These are phyloP conservation scores for Saprolegnia parasitica DNA, from an alignment of 352 stramenopile species.

Conservation along the genomic window DNA sequence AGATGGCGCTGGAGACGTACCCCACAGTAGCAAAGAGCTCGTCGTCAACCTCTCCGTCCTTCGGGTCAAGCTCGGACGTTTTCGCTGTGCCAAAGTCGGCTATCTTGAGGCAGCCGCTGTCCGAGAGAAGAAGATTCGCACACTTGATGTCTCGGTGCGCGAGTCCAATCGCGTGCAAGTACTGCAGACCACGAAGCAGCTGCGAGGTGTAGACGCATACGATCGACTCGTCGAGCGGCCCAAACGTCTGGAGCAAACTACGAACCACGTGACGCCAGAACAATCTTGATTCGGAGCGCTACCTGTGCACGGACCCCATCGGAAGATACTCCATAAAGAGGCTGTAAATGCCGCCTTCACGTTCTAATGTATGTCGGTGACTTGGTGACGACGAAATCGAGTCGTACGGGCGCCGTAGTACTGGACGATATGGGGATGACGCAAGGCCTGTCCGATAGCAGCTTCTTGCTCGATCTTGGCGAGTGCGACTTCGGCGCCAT, in stretches of 20 bases:
- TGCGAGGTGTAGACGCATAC: constrained; percentile 53
- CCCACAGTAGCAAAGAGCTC: constrained; percentile 25
- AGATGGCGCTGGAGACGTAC: constrained; percentile 21
- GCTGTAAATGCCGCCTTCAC: constrained; percentile 46
- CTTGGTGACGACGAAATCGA: background rate
- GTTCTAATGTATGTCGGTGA: constrained; percentile 34
- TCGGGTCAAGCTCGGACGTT: constrained; percentile 10
- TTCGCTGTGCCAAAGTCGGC: constrained; percentile 84
- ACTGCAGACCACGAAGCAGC: constrained; percentile 55
- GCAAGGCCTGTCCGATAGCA: constrained; percentile 41
- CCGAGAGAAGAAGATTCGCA: constrained; percentile 73
- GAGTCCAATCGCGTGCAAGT: constrained; percentile 66
- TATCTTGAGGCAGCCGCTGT: constrained; percentile 70
- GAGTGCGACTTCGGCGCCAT: constrained; percentile 44
- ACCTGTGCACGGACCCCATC: constrained; percentile 69
- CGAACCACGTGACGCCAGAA: background rate
- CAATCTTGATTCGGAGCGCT: background rate
- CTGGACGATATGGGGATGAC: constrained; percentile 59
- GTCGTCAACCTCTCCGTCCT: background rate
- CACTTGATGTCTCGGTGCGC: constrained; percentile 86
- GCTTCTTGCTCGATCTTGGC: constrained; percentile 59
- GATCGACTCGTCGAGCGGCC: constrained; percentile 56
- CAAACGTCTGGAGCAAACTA: constrained; percentile 79
- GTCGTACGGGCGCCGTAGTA: constrained; percentile 52
- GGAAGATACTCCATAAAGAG: constrained; percentile 88